phyloP scores from a whole-genome alignment of 768 basidiomycete genomes.

The Boletus sp. region DNA sequence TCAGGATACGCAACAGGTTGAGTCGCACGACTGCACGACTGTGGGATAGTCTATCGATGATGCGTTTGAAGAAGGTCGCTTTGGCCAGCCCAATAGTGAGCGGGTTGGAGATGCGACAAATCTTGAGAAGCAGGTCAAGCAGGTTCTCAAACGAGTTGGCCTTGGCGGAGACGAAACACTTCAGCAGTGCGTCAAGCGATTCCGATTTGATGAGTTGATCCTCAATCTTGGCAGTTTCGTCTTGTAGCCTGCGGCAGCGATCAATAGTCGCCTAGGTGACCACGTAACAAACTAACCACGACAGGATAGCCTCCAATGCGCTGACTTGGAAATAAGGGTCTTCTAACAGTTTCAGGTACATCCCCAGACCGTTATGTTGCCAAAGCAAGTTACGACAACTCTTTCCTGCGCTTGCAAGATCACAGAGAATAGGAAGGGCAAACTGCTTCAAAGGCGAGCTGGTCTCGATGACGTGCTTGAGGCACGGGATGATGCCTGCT shows the following conservation, averaged over 20 bases:
- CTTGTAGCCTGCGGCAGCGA: constrained; percentile 70
- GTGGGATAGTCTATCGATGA: constrained; percentile 77
- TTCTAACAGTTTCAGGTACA: constrained; percentile 76
- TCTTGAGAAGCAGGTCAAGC: constrained; percentile 90
- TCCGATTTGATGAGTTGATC: constrained; percentile 73
- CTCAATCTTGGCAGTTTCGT: constrained; percentile 92
- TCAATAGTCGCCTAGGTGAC: constrained; percentile 1
- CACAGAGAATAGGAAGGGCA: constrained; percentile 94
- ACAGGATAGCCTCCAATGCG: constrained; percentile 84
- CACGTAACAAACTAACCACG: constrained; percentile 58
- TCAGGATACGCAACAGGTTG: constrained; percentile 82
- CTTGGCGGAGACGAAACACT: constrained; percentile 81
- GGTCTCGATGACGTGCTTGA: constrained; percentile 84
- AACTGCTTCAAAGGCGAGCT: constrained; percentile 96
- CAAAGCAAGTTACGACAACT: constrained; percentile 85
- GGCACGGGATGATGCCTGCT: constrained; percentile 89
- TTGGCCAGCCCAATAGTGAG: constrained; percentile 78
- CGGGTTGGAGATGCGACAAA: constrained; percentile 73
- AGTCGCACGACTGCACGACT: constrained; percentile 84
- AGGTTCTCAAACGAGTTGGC: constrained; percentile 90
- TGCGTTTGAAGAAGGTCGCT: constrained; percentile 80
- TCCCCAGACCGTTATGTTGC: constrained; percentile 86
- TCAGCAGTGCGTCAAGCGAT: constrained; percentile 66
- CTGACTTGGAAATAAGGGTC: constrained; percentile 93
- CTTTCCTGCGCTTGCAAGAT: constrained; percentile 93